Percentiles rank a stretch among this genome's conserved stretches.
phyloP scores from a whole-genome alignment of 2,329 filamentous ascomycete species.

The Elsinoe ampelina region DNA sequence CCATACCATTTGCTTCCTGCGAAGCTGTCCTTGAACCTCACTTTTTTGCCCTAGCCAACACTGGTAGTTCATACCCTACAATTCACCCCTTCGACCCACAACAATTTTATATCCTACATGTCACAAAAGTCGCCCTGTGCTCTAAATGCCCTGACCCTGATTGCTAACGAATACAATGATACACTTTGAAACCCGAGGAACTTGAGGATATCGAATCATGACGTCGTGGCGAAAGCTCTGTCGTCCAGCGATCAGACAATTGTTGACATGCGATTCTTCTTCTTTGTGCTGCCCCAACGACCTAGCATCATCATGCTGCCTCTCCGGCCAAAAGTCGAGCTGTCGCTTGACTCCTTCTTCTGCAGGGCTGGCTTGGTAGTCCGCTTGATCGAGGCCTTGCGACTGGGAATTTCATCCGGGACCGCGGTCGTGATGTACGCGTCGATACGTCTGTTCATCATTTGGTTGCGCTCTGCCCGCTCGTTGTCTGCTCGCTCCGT shows the following conservation, averaged over 20 bases:
- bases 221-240: slow-evolving; percentile 2
- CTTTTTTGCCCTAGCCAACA: not conserved
- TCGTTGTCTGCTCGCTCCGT: slow-evolving; percentile 18
- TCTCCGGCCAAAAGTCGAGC: not conserved
- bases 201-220: not conserved
- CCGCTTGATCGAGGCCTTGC: not conserved
- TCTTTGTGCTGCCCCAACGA: slow-evolving; percentile 9
- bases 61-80: not conserved
- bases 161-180: not conserved
- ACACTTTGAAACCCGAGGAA: not conserved
- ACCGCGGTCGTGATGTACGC: slow-evolving; percentile 23
- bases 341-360: slow-evolving; percentile 3
- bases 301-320: not conserved
- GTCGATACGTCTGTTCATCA: slow-evolving; percentile 28
- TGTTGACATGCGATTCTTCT: slow-evolving; percentile 7
- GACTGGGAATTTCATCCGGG: slow-evolving; percentile 5
- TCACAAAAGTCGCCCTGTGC: slow-evolving; percentile 1
- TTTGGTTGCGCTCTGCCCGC: slow-evolving; percentile 23
- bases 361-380: not conserved
- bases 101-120: slow-evolving; percentile 5
- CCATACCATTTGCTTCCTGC: not conserved
- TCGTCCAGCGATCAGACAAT: slow-evolving; percentile 11
- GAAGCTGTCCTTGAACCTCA: not conserved
- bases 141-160: not conserved
- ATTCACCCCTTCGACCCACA: not conserved